A percentile compares a stretch with the other conserved stretches of the same genome.
These are phyloP conservation scores for Notholithocarpus densiflorus DNA, from an alignment of 306 rosid genomes.

Conservation along the genomic window DNA sequence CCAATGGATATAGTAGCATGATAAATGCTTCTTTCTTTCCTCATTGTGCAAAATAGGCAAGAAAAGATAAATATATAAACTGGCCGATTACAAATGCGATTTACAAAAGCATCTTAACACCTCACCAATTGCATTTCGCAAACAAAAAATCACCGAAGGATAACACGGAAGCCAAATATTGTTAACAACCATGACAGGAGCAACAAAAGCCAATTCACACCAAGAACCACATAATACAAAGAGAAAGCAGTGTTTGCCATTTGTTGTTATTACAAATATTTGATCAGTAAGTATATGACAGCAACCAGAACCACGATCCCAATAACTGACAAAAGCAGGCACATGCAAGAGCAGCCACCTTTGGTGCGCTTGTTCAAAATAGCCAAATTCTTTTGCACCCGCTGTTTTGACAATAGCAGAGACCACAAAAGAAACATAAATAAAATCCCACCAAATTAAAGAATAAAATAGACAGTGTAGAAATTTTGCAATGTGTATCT, in stretches of 20 bases:
- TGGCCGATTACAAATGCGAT: neutral
- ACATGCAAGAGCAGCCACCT: slow-evolving; percentile 94
- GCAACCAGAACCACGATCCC: slow-evolving; percentile 73
- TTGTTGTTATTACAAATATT: slow-evolving; percentile 54
- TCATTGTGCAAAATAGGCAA: neutral
- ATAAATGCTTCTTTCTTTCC: no score
- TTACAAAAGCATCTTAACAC: slow-evolving; percentile 7
- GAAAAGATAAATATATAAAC: neutral
- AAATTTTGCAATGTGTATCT: no score
- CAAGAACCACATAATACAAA: slow-evolving; percentile 3
- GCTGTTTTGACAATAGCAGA: slow-evolving; percentile 51
- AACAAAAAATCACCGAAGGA: neutral
- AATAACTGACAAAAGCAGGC: slow-evolving; percentile 69
- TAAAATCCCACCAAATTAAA: slow-evolving; percentile 10
- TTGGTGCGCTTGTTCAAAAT: slow-evolving; percentile 75
- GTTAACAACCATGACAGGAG: slow-evolving; percentile 14
- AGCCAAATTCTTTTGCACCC: slow-evolving; percentile 94
- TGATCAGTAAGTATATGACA: slow-evolving; percentile 64
- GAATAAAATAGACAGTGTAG: neutral
- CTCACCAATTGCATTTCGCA: neutral
- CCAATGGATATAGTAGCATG: no score
- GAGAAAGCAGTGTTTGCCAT: slow-evolving; percentile 1
- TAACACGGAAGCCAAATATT: slow-evolving; percentile 5
- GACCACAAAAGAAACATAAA: slow-evolving; percentile 13
- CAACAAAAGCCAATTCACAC: slow-evolving; percentile 14